Conservation (phyloP, 768 basidiomycete species). For the Tulasnella sp. region DNA sequence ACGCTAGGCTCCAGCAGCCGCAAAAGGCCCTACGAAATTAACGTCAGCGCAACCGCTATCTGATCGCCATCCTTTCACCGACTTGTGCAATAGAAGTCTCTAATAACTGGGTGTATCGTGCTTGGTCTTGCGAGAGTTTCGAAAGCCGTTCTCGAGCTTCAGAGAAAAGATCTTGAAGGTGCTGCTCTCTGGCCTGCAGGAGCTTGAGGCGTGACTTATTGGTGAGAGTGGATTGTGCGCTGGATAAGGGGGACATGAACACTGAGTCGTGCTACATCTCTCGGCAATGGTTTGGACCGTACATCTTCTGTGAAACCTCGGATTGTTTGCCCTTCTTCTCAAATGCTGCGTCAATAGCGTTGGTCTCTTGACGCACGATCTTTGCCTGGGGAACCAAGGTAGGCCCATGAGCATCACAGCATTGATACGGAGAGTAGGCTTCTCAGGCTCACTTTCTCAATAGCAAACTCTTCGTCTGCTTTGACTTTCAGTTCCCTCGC, state of each 20-base stretch:
- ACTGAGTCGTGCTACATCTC: slow-evolving; percentile 5
- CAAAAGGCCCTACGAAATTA: slow-evolving; percentile 48
- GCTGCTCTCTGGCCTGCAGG: slow-evolving; percentile 83
- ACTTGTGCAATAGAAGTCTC: slow-evolving; percentile 75
- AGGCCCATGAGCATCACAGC: background rate
- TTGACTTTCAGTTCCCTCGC: slow-evolving; percentile 94
- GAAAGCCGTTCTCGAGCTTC: slow-evolving; percentile 55
- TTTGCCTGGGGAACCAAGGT: slow-evolving; percentile 53
- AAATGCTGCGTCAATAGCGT: slow-evolving; percentile 85
- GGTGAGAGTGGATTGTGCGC: slow-evolving; percentile 89
- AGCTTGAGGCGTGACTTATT: slow-evolving; percentile 91
- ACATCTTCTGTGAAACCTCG: slow-evolving; percentile 97
- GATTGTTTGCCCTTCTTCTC: slow-evolving; percentile 95
- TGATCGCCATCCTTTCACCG: slow-evolving; percentile 15
- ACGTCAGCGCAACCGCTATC: background rate
- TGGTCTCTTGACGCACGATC: slow-evolving; percentile 92
- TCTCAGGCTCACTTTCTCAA: slow-evolving; percentile 89
- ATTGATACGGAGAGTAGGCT: no score
- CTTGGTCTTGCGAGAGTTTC: slow-evolving; percentile 51
- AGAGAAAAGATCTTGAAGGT: slow-evolving; percentile 79
- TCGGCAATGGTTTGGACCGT: slow-evolving; percentile 24
- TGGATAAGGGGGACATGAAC: slow-evolving; percentile 27
- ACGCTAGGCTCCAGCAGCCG: slow-evolving; percentile 67
- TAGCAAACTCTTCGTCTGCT: slow-evolving; percentile 97
- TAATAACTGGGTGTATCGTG: slow-evolving; percentile 69